Percentiles rank a stretch among this genome's conserved stretches.
phyloP scores from a whole-genome alignment of 768 basidiomycete genomes.

The Pisolithus marmoratus region DNA sequence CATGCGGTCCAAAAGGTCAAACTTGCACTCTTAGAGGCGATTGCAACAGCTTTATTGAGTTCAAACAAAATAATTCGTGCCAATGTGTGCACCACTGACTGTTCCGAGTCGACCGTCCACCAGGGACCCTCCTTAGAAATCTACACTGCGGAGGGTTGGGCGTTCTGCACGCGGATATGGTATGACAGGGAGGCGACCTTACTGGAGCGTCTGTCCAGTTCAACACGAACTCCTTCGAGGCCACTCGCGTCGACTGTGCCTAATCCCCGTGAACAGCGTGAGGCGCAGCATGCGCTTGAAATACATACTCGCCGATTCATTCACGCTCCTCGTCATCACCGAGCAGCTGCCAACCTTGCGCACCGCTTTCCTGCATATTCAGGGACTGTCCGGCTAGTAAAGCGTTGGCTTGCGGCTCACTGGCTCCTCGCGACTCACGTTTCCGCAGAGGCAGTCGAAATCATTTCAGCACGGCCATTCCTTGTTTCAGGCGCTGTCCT shows the following conservation, averaged over 20 bases:
- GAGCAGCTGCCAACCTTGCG: constrained; percentile 70
- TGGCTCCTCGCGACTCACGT: constrained; percentile 77
- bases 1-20: constrained; percentile 91
- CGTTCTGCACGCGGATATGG: constrained; percentile 79
- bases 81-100: constrained; percentile 52
- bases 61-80: constrained; percentile 47
- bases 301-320: constrained; percentile 68
- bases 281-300: constrained; percentile 52
- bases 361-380: constrained; percentile 78
- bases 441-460: constrained; percentile 73
- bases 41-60: constrained; percentile 61
- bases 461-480: constrained; percentile 79
- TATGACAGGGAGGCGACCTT: constrained; percentile 81
- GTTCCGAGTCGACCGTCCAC: constrained; percentile 47
- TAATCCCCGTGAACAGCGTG: constrained; percentile 38
- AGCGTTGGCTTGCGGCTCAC: constrained; percentile 90
- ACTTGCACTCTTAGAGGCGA: constrained; percentile 81
- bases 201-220: constrained; percentile 59
- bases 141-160: constrained; percentile 76
- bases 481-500: constrained; percentile 38
- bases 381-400: constrained; percentile 80
- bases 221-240: constrained; percentile 28
- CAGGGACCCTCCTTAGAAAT: constrained; percentile 76
- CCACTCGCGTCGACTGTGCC: background rate
- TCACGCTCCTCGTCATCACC: constrained; percentile 79